A percentile compares a stretch with the other conserved stretches of the same genome.
Conservation (phyloP, 2,329 filamentous ascomycete species). For the Cadophora luteo-olivacea region DNA sequence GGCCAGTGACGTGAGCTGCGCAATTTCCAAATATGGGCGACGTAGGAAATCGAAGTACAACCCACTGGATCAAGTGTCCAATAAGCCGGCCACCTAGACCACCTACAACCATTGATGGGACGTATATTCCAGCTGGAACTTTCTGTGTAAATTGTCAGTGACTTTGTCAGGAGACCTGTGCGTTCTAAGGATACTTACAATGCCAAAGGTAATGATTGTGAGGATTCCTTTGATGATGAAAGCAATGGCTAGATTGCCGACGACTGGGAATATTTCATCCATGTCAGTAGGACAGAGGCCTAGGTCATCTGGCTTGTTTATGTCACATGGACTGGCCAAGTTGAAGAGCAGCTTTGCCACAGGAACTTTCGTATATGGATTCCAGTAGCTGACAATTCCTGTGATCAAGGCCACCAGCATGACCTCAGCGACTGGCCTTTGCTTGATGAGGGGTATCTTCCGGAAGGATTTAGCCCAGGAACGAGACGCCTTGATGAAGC, state of each 20-base stretch:
- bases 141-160: slow-evolving; percentile 58
- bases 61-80: slow-evolving; percentile 83
- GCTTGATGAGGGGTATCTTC: slow-evolving; percentile 79
- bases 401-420: slow-evolving; percentile 85
- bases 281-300: slow-evolving; percentile 77
- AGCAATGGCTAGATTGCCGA: slow-evolving; percentile 74
- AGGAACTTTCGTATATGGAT: slow-evolving; percentile 83
- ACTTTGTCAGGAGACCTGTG: neutral
- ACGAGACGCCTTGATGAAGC: slow-evolving; percentile 96
- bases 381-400: slow-evolving; percentile 91
- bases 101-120: slow-evolving; percentile 98
- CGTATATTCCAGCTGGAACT: slow-evolving; percentile 95
- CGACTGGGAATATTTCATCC: slow-evolving; percentile 79
- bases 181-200: slow-evolving; percentile 56
- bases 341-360: slow-evolving; percentile 92
- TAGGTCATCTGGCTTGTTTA: slow-evolving; percentile 66
- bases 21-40: slow-evolving; percentile 79
- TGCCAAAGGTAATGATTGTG: slow-evolving; percentile 91
- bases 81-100: slow-evolving; percentile 88
- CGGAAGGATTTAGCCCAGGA: slow-evolving; percentile 91
- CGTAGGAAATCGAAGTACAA: slow-evolving; percentile 75
- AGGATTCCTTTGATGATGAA: slow-evolving; percentile 90
- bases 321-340: slow-evolving; percentile 85
- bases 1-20: slow-evolving; percentile 67
- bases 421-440: slow-evolving; percentile 85